A percentile compares a stretch with the other conserved stretches of the same genome.
Evolutionary conservation across 345 rosid species (phyloP).

Genomic region (Gossypium australe): DNA sequence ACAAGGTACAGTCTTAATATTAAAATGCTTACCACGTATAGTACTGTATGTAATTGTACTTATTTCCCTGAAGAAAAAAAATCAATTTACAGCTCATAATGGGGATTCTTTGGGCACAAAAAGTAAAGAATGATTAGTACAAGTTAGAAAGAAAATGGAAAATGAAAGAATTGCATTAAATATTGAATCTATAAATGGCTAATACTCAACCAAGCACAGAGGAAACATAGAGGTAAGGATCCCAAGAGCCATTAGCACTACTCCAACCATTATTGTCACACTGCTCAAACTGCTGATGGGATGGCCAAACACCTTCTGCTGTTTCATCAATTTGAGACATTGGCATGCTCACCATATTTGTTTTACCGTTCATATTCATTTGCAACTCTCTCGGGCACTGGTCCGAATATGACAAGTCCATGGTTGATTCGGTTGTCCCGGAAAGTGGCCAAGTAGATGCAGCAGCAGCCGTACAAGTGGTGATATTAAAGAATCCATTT

Average conservation of each 20-base stretch:
- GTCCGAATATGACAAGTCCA: constrained; percentile 18
- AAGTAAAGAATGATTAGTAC: constrained; percentile 14
- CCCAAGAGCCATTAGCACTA: constrained; percentile 30
- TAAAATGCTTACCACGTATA: background rate
- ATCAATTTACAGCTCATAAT: background rate
- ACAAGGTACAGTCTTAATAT: background rate
- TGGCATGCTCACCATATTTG: constrained; percentile 10
- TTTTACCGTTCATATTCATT: background rate
- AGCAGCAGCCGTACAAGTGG: constrained; percentile 9
- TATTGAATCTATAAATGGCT: background rate
- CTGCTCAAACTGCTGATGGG: constrained; percentile 31
- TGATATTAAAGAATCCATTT: constrained; percentile 1
- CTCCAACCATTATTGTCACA: constrained; percentile 29
- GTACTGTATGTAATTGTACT: background rate
- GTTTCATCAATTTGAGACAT: constrained; percentile 25
- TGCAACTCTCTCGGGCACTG: constrained; percentile 13
- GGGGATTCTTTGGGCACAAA: background rate
- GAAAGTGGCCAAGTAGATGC: constrained; percentile 23
- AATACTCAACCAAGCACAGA: constrained; percentile 30
- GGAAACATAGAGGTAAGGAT: constrained; percentile 37
- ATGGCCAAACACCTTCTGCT: constrained; percentile 23
- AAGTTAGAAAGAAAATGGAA: background rate
- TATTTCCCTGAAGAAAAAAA: background rate
- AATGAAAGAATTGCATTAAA: constrained; percentile 9
- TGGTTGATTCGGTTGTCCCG: constrained; percentile 6